Base-by-base conservation (phyloP, 176 grass and related monocot species). In the Elymus sibiricus region DNA sequence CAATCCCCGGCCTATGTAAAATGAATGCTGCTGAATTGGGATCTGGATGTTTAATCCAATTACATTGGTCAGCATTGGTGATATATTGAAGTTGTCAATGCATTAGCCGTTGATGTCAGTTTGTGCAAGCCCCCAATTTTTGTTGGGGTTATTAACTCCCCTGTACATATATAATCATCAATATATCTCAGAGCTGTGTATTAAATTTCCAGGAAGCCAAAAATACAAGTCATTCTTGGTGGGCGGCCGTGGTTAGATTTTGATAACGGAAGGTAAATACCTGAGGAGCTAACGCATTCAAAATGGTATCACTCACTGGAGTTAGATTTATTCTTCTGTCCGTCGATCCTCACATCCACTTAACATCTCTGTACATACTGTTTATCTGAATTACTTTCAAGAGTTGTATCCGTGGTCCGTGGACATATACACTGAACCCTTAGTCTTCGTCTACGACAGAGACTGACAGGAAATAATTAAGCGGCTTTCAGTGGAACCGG, bases 401-500 rank as follows among this genome's bases (percentile, higher is more conserved):
- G 46, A 49, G 12, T 16, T 13, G 46, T 14, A 49, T 32, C 31
- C 31, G 31, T 32, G 31, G 31, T 49, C 46, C 46, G 13, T 49
- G 46, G 46, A 49, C 46, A 49, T 49, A 49, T 49, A 49, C 15
- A 49, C 46, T 15, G 17, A 56, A 56, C 2, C 31, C 31, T 32
- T 32, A 3, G 15, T 4, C 51, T 56, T 56, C 5, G 62, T 84
- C 5, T 49, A 75, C 7, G 70, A 85, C 80, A 32, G 31, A 49
- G 46, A 49, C 46, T 14, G 46, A 14, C 46, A 49, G 46, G 15
- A 49, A 49, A 49, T 49, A 49, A 49, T 49, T 49, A 16, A 49
- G 46, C 49, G 68, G 56, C 86, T 84, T 7, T 62, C 85, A 4
- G 24, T 92, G 74, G 84, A 90, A 3, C 87, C 79, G 0, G 86